A percentile compares a stretch with the other conserved stretches of the same genome.
These are phyloP conservation scores for Diutina siamensis DNA, from an alignment of 1,139 yeast species.

Conservation along the genomic window DNA sequence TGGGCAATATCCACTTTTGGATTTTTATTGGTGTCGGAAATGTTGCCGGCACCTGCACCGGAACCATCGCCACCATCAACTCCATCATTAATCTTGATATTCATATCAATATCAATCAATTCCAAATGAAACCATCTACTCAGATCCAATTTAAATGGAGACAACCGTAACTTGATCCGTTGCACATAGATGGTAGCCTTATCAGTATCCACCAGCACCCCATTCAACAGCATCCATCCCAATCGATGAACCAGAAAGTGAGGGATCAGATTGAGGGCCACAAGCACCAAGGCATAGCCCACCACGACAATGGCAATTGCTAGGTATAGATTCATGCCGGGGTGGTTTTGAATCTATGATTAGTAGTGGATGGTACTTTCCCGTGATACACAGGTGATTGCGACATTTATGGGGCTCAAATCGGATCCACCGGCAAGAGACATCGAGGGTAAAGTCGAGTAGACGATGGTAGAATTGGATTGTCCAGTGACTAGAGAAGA, in stretches of 20 bases:
- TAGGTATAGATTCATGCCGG: neutral
- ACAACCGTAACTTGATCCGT: constrained; percentile 17
- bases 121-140: constrained; percentile 24
- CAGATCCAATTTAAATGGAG: constrained; percentile 16
- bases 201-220: constrained; percentile 15
- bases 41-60: no score
- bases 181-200: constrained; percentile 13
- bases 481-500: no score
- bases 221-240: constrained; percentile 26
- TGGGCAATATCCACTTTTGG: neutral
- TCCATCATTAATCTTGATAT: no score
- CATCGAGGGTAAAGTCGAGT: no score
- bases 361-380: no score
- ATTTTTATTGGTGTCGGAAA: no score
- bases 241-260: constrained; percentile 21
- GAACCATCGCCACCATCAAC: no score
- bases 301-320: neutral
- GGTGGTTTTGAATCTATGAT: no score
- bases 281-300: constrained; percentile 14
- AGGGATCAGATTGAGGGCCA: constrained; percentile 22
- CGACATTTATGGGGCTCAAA: no score
- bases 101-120: constrained; percentile 18
- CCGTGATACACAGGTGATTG: no score
- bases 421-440: no score
- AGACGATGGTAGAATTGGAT: no score